Base-by-base conservation (phyloP, 305 asterid genomes). In the Fraxinus paxiana region DNA sequence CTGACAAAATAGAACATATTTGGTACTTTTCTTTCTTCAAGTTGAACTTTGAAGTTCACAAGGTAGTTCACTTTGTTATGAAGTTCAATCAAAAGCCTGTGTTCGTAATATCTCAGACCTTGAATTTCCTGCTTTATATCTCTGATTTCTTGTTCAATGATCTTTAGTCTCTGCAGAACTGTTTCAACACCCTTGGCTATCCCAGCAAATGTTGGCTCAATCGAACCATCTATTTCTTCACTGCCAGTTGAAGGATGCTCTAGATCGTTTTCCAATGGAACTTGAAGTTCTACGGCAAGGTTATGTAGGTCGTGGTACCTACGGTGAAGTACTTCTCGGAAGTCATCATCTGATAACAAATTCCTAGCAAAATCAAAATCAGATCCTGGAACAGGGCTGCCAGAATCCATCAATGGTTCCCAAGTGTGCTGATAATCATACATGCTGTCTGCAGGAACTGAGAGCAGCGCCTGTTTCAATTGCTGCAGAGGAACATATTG, bases 361-460 rank as follows among this genome's bases (percentile, higher is more conserved):
- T 91, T 95, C 48, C 98, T 89, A 80, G 96, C 98, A 79, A 85
- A 91, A 82, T 93, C 92, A 34, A 92, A 93, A 71, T 94, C 95
- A 2, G 91, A 86, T 54, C 89, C 90, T 0, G 90, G 28, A 77
- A 94, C 81, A 10, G 81, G 38, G 86, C 81, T 89, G 20, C 95
- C 96, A 10, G 95, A 91, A 63, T 94, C 93, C 22, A 77, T 33
- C 24, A 87, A 43, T 5, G 92, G 82, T 65, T 83, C 92, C 98
- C 98, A 94, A 0, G 98, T 93, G 86, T 92, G 98, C 87, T 94
- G 98, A 89, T 93, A 94, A 70, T 94, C 98, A 30, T 94, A 93
- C 84, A 94, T 93, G 82, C 85, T 30, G 24, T 93, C 98, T 20
- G 98, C 98, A 41, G 98, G 94, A 37, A 94, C 92, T 0, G 95